A percentile compares a stretch with the other conserved stretches of the same genome.
These are phyloP conservation scores for Casuarina glauca DNA, from an alignment of 306 rosid genomes.

Conservation along the genomic window DNA sequence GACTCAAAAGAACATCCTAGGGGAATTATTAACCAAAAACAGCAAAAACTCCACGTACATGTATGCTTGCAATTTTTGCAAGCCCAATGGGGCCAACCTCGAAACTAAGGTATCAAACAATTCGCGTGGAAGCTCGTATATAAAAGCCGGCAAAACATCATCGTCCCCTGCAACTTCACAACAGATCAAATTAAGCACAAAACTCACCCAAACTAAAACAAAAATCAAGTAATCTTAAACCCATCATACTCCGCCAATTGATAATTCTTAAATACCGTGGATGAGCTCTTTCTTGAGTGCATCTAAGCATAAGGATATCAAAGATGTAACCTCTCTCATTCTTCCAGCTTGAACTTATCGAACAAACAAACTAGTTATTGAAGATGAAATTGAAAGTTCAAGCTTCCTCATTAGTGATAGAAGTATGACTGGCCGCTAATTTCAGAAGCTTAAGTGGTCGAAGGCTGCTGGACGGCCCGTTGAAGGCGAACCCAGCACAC, in stretches of 20 bases:
- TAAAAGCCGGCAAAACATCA: slow-evolving; percentile 36
- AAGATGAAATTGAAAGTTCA: too few species aligned
- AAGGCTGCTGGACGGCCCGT: too few species aligned
- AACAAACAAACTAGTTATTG: too few species aligned
- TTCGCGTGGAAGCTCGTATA: slow-evolving; percentile 49
- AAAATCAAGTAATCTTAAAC: neutral
- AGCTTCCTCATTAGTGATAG: too few species aligned
- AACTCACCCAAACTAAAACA: neutral
- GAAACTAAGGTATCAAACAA: slow-evolving; percentile 47
- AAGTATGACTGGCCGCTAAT: too few species aligned
- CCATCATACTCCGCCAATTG: neutral
- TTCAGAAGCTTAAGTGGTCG: too few species aligned
- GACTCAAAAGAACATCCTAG: neutral
- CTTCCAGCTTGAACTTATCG: neutral
- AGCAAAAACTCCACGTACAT: slow-evolving; percentile 37
- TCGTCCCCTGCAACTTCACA: slow-evolving; percentile 45
- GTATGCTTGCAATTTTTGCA: slow-evolving; percentile 46
- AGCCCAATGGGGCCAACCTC: slow-evolving; percentile 51
- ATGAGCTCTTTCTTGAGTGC: slow-evolving; percentile 39
- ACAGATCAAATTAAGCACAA: neutral
- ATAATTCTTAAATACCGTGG: slow-evolving; percentile 24
- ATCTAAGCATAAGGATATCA: slow-evolving; percentile 55
- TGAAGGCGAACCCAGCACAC: too few species aligned
- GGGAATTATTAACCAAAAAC: neutral
- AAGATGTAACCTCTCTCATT: slow-evolving; percentile 56